A percentile compares a stretch with the other conserved stretches of the same genome.
These are phyloP conservation scores for Micractinium sp. DNA, from an alignment of 139 green algal genomes.

Conservation along the genomic window DNA sequence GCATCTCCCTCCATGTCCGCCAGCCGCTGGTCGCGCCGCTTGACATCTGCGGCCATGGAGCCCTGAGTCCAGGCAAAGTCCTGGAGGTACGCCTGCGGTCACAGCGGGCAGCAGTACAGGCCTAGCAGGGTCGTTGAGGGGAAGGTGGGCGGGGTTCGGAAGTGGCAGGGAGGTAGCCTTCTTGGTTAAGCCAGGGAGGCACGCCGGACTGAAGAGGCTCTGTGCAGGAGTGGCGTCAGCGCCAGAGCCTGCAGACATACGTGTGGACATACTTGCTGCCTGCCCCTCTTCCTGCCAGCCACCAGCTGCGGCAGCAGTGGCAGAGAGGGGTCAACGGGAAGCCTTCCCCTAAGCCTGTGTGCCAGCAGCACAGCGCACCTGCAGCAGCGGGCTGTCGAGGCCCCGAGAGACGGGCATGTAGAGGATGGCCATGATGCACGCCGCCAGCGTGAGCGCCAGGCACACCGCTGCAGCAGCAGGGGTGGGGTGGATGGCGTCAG, in stretches of 20 bases:
- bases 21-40: neutral
- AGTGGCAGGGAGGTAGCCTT: neutral
- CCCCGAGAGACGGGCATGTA: slow-evolving; percentile 3
- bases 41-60: neutral
- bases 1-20: neutral
- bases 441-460: neutral
- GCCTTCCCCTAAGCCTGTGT: neutral
- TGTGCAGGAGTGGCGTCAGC: too few relatives aligned
- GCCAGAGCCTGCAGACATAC: too few relatives aligned
- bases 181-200: too few relatives aligned
- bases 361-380: neutral
- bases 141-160: neutral
- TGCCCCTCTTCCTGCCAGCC: too few relatives aligned
- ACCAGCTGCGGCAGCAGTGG: too few relatives aligned
- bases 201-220: too few relatives aligned
- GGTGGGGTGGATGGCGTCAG: neutral
- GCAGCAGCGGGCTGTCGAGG: slow-evolving; percentile 30
- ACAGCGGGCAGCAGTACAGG: too few relatives aligned
- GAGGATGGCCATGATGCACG: neutral
- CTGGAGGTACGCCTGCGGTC: slow-evolving; percentile 18
- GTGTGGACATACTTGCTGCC: too few relatives aligned
- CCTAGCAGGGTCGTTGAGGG: too few relatives aligned
- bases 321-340: neutral
- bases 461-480: neutral
- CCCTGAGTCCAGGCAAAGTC: slow-evolving; percentile 22